A percentile compares a stretch with the other conserved stretches of the same genome.
Evolutionary conservation across 2,329 filamentous ascomycete genomes (phyloP).

Genomic region (Talaromyces sp.): DNA sequence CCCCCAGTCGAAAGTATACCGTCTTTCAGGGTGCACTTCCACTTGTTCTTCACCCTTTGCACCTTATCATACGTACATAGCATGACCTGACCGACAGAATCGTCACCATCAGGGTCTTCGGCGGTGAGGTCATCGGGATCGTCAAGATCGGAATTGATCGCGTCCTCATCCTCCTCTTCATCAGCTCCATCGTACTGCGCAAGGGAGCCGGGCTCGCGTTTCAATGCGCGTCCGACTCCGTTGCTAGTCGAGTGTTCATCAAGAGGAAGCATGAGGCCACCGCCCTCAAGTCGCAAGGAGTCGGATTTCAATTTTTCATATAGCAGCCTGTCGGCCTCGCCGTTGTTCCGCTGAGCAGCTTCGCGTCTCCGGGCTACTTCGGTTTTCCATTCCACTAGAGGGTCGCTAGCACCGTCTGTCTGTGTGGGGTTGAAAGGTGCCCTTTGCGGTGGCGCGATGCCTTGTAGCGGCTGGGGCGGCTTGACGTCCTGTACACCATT

Average conservation of each 20-base stretch:
- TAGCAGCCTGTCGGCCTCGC: constrained; percentile 36
- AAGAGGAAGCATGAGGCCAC: constrained; percentile 42
- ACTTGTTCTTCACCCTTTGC: constrained; percentile 98
- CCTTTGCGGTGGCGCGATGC: constrained; percentile 34
- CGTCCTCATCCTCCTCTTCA: constrained; percentile 72
- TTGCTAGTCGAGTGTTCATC: constrained; percentile 25
- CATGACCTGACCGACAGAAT: constrained; percentile 83
- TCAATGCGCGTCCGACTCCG: constrained; percentile 5
- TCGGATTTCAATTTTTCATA: constrained; percentile 38
- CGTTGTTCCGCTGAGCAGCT: constrained; percentile 30
- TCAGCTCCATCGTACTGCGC: constrained; percentile 56
- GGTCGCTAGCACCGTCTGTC: constrained; percentile 67
- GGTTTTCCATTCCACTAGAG: constrained; percentile 51
- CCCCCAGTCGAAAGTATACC: constrained; percentile 89
- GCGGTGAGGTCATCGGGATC: constrained; percentile 83
- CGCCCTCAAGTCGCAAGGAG: constrained; percentile 41
- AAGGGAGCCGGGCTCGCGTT: constrained; percentile 7
- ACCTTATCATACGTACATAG: constrained; percentile 99
- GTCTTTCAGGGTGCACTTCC: constrained; percentile 98
- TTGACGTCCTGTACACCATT: constrained; percentile 41
- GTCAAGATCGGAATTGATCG: constrained; percentile 97
- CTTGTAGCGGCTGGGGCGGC: constrained; percentile 33
- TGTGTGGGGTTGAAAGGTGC: constrained; percentile 53
- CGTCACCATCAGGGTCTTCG: constrained; percentile 83
- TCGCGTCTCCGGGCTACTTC: constrained; percentile 42